Evolutionary conservation across 306 rosid genomes (phyloP), one percentile per base, ranked within the genome.

Genomic region (Malus domestica): DNA sequence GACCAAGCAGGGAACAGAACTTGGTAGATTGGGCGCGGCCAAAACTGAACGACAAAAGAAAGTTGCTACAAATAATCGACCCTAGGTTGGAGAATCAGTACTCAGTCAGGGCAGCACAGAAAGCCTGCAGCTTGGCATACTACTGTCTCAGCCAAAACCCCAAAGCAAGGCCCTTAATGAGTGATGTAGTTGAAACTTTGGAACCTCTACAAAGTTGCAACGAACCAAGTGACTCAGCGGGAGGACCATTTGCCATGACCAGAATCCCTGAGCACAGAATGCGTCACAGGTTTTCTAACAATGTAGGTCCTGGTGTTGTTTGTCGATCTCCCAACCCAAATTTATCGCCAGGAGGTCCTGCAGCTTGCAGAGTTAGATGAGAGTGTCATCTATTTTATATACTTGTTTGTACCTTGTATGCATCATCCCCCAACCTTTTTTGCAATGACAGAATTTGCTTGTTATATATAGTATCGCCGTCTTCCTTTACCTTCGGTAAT

Each of bases 21-120:
- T 80, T 96, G 84, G 99, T 96, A 71, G 99, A 96, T 83, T 96
- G 99, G 99, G 99, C 99, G 13, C 85, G 99, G 30, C 99, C 99
- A 15, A 96, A 96, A 81, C 93, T 96, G 79, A 96, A 93, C 22
- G 99, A 96, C 88, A 96, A 96, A 86, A 87, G 97, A 85, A 96
- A 92, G 89, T 89, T 96, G 85, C 93, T 92, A 58, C 99, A 90
- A 84, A 90, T 96, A 81, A 83, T 96, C 27, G 99, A 96, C 81
- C 97, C 97, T 32, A 83, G 97, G 87, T 81, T 96, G 88, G 99
- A 96, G 77, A 93, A 83, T 75, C 98, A 90, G 75, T 96, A 96
- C 85, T 92, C 99, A 9, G 93, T 88, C 40, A 88, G 97, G 67
- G 99, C 98, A 59, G 99, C 99, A 58, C 98, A 92, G 90, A 96